Evolutionary conservation across 1,284 basidiomycete species (phyloP).

Genomic region (Lignosus rhinocerotis): DNA sequence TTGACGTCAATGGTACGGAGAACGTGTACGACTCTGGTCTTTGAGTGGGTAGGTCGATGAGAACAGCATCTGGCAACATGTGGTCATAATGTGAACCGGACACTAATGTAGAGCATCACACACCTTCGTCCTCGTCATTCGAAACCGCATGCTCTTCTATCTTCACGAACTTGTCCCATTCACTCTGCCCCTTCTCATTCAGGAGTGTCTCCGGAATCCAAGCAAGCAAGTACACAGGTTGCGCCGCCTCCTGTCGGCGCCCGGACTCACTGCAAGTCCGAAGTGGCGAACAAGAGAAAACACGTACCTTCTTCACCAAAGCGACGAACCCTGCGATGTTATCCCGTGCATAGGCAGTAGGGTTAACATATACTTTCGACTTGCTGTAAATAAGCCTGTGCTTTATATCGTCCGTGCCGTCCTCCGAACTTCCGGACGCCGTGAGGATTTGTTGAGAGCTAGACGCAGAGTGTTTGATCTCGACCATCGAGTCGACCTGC

Average conservation of each 20-base stretch:
- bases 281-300: neutral
- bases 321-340: slow-evolving; percentile 93
- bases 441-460: slow-evolving; percentile 22
- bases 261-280: slow-evolving; percentile 9
- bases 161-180: slow-evolving; percentile 85
- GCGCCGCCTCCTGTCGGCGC: slow-evolving; percentile 59
- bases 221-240: slow-evolving; percentile 74
- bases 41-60: slow-evolving; percentile 75
- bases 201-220: slow-evolving; percentile 85
- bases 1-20: slow-evolving; percentile 84
- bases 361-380: slow-evolving; percentile 92
- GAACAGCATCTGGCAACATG: slow-evolving; percentile 61
- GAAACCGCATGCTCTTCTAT: slow-evolving; percentile 65
- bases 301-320: slow-evolving; percentile 77
- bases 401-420: slow-evolving; percentile 54
- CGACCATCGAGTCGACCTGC: slow-evolving; percentile 74
- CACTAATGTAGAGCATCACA: slow-evolving; percentile 16
- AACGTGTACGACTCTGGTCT: slow-evolving; percentile 92
- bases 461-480: slow-evolving; percentile 56
- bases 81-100: neutral
- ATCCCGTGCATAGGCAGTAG: slow-evolving; percentile 87
- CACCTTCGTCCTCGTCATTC: slow-evolving; percentile 75
- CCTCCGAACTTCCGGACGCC: slow-evolving; percentile 23
- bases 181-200: slow-evolving; percentile 71
- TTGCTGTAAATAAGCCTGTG: slow-evolving; percentile 83